Evolutionary conservation across 1,284 basidiomycete genomes (phyloP).

Genomic region (Phellinidium pouzarii): DNA sequence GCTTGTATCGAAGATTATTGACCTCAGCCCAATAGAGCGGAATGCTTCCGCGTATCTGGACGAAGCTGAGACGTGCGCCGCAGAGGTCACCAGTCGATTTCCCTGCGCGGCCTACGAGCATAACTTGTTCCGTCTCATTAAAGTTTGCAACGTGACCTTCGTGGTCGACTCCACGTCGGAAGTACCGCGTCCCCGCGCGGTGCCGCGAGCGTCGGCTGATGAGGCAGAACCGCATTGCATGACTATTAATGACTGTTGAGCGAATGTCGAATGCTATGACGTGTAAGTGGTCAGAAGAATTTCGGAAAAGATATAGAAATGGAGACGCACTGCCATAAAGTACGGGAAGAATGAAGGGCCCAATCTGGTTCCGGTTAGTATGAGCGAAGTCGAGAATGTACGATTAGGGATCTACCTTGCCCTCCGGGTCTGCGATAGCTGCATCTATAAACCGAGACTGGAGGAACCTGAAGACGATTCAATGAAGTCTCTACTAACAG

Average conservation of each 20-base stretch:
- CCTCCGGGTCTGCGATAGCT: constrained; percentile 38
- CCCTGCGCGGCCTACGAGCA: constrained; percentile 62
- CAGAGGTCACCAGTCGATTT: constrained; percentile 45
- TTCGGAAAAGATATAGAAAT: not conserved
- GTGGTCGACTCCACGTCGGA: constrained; percentile 87
- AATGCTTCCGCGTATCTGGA: constrained; percentile 91
- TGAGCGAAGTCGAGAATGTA: constrained; percentile 11
- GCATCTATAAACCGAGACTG: constrained; percentile 70
- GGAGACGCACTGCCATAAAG: constrained; percentile 80
- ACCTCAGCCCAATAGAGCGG: constrained; percentile 97
- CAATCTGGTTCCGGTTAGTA: constrained; percentile 44
- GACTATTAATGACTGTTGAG: constrained; percentile 69
- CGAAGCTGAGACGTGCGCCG: constrained; percentile 71
- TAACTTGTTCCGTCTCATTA: constrained; percentile 91
- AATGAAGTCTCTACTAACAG: constrained; percentile 8
- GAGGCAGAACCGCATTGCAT: constrained; percentile 79
- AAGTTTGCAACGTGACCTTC: constrained; percentile 85
- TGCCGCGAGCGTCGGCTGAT: constrained; percentile 91
- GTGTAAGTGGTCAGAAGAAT: not conserved
- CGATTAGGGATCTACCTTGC: constrained; percentile 47
- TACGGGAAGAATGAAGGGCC: constrained; percentile 85
- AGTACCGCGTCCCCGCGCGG: constrained; percentile 95
- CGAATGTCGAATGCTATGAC: constrained; percentile 84
- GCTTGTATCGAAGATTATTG: constrained; percentile 94
- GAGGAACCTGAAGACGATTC: constrained; percentile 46